Evolutionary conservation across 306 rosid species (phyloP).

Genomic region (Rosa rugosa): DNA sequence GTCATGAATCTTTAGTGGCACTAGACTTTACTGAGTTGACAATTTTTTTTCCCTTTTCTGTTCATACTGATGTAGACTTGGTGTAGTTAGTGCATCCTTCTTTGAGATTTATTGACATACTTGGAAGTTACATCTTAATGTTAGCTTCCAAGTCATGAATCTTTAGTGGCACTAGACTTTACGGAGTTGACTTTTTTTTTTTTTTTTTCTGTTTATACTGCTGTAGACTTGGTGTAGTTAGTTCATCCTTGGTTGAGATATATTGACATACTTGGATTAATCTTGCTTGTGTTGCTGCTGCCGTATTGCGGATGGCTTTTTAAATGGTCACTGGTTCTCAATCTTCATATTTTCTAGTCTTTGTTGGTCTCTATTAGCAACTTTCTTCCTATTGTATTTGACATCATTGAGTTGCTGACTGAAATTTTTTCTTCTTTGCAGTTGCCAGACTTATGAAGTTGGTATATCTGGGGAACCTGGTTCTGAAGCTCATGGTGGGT

Average conservation of each 20-base stretch:
- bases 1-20: conserved; percentile 21
- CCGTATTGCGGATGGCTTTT: not conserved
- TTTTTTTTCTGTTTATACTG: not conserved
- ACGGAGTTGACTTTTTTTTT: conserved; percentile 20
- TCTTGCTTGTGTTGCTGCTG: not conserved
- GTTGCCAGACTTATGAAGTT: conserved; percentile 97
- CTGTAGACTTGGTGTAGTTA: not conserved
- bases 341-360: not conserved
- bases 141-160: conserved; percentile 37
- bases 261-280: not conserved
- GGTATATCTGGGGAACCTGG: conserved; percentile 97
- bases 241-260: not conserved
- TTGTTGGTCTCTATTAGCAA: not conserved
- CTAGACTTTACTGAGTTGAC: conserved; percentile 4
- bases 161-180: conserved; percentile 18
- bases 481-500: conserved; percentile 99
- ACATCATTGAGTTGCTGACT: conserved; percentile 4
- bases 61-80: not conserved
- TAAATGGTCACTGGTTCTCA: not conserved
- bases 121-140: conserved; percentile 81
- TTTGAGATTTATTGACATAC: too few species aligned
- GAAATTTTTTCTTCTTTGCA: conserved; percentile 29
- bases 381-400: conserved; percentile 20
- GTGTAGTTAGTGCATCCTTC: conserved; percentile 26
- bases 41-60: not conserved